These are phyloP conservation scores for Ustilago crameri DNA, from an alignment of 1,284 basidiomycete species.

Conservation along the genomic window DNA sequence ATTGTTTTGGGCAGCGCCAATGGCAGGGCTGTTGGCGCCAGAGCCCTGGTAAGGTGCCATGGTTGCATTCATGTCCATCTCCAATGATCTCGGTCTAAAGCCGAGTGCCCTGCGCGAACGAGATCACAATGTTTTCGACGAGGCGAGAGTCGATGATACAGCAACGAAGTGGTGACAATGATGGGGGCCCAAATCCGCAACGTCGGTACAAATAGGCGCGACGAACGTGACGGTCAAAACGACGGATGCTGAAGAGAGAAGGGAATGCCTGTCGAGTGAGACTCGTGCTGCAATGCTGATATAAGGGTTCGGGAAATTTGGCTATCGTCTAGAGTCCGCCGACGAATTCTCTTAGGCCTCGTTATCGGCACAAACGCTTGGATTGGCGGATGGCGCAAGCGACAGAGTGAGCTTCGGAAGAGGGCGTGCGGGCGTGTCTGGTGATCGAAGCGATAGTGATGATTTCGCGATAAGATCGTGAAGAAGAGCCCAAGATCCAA, in stretches of 20 bases:
- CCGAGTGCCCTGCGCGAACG: constrained; percentile 6
- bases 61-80: constrained; percentile 55
- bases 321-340: no score
- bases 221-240: not conserved
- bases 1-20: constrained; percentile 16
- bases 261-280: not conserved
- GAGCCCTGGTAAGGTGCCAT: constrained; percentile 53
- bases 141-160: not conserved
- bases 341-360: no score
- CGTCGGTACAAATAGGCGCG: not conserved
- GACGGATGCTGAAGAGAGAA: not conserved
- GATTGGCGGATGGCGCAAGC: no score
- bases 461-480: no score
- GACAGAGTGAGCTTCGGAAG: no score
- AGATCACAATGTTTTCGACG: not conserved
- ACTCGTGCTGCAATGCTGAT: not conserved
- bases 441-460: no score
- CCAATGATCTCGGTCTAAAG: constrained; percentile 13
- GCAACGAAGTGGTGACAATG: not conserved
- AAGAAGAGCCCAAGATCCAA: not conserved
- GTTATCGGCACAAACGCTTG: no score
- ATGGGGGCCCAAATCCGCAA: not conserved
- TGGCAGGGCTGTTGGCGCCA: constrained; percentile 47
- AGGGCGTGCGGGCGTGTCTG: no score
- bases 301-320: not conserved